phyloP scores from a whole-genome alignment of 805 yeast species.

The Suhomyces prunicola region DNA sequence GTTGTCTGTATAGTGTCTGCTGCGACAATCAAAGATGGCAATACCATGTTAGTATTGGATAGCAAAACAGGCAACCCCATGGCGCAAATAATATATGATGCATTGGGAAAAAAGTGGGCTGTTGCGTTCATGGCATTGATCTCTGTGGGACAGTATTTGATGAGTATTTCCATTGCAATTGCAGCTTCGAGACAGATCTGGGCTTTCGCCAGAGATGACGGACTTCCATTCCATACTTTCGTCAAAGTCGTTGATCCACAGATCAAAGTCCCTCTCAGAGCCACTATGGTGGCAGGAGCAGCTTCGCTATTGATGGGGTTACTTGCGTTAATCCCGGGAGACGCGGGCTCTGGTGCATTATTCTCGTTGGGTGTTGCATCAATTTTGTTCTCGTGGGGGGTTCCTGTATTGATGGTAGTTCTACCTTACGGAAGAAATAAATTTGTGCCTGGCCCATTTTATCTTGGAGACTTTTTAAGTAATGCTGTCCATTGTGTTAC shows the following conservation, averaged over 20 bases:
- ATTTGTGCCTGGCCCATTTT: constrained; percentile 66
- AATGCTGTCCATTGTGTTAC: constrained; percentile 46
- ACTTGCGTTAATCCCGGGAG: constrained; percentile 53
- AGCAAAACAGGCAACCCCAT: constrained; percentile 57
- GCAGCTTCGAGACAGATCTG: constrained; percentile 70
- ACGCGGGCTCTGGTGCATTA: constrained; percentile 61
- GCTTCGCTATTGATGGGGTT: constrained; percentile 53
- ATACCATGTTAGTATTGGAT: constrained; percentile 37
- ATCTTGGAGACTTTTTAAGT: constrained; percentile 51
- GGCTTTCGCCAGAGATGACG: constrained; percentile 77
- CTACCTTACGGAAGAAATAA: constrained; percentile 47
- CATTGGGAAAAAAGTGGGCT: constrained; percentile 64
- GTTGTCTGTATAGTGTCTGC: constrained; percentile 49
- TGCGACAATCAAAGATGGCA: constrained; percentile 52
- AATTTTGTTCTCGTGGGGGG: constrained; percentile 60
- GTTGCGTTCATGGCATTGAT: constrained; percentile 58
- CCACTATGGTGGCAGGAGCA: constrained; percentile 53
- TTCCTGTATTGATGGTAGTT: constrained; percentile 51
- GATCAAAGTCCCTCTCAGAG: constrained; percentile 62
- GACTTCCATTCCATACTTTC: constrained; percentile 55
- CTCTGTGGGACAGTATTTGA: constrained; percentile 58
- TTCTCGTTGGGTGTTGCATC: constrained; percentile 64
- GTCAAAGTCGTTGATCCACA: constrained; percentile 56
- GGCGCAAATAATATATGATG: constrained; percentile 62
- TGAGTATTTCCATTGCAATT: constrained; percentile 61